phyloP scores from a whole-genome alignment of 495 filamentous ascomycete genomes.

The Podospora tetraspora region DNA sequence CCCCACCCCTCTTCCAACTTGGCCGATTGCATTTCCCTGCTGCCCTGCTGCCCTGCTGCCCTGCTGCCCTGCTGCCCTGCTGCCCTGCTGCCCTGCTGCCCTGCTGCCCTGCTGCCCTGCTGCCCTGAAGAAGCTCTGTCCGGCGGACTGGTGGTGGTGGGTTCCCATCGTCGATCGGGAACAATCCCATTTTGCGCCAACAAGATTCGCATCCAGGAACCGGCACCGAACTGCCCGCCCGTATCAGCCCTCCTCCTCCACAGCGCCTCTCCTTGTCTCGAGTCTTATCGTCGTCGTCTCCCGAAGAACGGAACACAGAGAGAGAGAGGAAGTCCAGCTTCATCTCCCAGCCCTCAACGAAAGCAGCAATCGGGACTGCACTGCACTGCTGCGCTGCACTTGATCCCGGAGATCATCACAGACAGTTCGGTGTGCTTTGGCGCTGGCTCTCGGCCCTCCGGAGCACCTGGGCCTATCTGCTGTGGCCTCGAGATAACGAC shows the following conservation, averaged over 20 bases:
- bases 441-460: neutral
- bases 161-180: neutral
- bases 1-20: constrained; percentile 7
- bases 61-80: too few species aligned
- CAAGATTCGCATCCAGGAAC: constrained; percentile 1
- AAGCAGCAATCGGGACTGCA: too few species aligned
- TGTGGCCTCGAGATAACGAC: neutral
- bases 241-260: neutral
- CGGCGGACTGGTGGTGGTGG: constrained; percentile 1
- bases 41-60: too few species aligned
- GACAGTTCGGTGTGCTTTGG: too few species aligned
- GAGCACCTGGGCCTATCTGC: neutral
- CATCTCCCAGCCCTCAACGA: neutral
- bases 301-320: too few species aligned
- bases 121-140: neutral
- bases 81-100: too few species aligned
- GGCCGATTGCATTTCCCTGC: constrained; percentile 10
- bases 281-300: neutral
- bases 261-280: too few species aligned
- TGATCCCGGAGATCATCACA: neutral
- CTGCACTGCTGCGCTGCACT: too few species aligned
- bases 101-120: too few species aligned
- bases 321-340: too few species aligned
- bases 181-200: neutral
- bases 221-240: neutral